phyloP scores from a whole-genome alignment of 306 rosid species.

The barrel medic (Medicago truncatula) region MtrunA17r5.0-ANR NC_053044.1:52351001-52351500 shows the following conservation, averaged over 20 bases:
- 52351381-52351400: background rate
- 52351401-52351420: background rate
- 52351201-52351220: background rate
- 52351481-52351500: background rate
- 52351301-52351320: background rate
- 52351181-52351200: background rate
- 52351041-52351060: background rate
- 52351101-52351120: background rate
- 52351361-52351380: background rate
- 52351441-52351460: slow-evolving; percentile 11
- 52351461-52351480: slow-evolving; percentile 22
- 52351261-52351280: background rate
- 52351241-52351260: background rate
- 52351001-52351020: background rate
- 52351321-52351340: background rate
- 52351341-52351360: slow-evolving; percentile 7
- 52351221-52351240: no score
- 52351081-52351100: background rate
- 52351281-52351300: background rate
- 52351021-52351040: background rate
- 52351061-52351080: background rate
- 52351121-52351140: background rate
- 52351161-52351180: no score
- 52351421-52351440: background rate
- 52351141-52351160: background rate